phyloP scores from a whole-genome alignment of 371 early-diverging fungal genomes.

The Saksenaea oblongispora region DNA sequence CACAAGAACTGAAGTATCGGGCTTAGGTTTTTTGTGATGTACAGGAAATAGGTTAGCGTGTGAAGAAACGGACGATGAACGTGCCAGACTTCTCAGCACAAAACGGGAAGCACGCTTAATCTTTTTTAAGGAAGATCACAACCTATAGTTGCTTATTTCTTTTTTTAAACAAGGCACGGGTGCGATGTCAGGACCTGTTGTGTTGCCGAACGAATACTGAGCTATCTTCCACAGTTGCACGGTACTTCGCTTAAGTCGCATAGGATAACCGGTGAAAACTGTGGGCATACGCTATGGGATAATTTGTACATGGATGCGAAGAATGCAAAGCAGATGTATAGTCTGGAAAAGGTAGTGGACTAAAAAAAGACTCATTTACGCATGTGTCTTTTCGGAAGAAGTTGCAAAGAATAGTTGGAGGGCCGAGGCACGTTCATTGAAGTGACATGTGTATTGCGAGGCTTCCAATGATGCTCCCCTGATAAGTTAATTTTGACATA shows the following conservation, averaged over 20 bases:
- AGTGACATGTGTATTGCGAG: conserved; percentile 12
- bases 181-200: conserved; percentile 26
- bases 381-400: conserved; percentile 69
- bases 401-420: conserved; percentile 34
- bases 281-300: conserved; percentile 70
- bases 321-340: conserved; percentile 54
- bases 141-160: conserved; percentile 28
- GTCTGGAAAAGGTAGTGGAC: conserved; percentile 69
- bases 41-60: conserved; percentile 54
- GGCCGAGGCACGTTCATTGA: neutral
- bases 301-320: conserved; percentile 27
- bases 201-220: conserved; percentile 56
- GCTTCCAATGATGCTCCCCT: conserved; percentile 43
- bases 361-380: conserved; percentile 70
- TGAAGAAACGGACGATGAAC: conserved; percentile 41
- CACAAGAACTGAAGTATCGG: conserved; percentile 71
- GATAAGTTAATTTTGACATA: conserved; percentile 51
- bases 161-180: conserved; percentile 3
- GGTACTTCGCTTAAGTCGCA: conserved; percentile 52
- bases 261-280: conserved; percentile 74
- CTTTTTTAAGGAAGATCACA: conserved; percentile 64
- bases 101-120: conserved; percentile 59
- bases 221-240: conserved; percentile 50
- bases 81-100: conserved; percentile 53
- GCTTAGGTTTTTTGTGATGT: conserved; percentile 75